Conservation (phyloP, 2,329 filamentous ascomycete species). For the Hypocreales sp. region DNA sequence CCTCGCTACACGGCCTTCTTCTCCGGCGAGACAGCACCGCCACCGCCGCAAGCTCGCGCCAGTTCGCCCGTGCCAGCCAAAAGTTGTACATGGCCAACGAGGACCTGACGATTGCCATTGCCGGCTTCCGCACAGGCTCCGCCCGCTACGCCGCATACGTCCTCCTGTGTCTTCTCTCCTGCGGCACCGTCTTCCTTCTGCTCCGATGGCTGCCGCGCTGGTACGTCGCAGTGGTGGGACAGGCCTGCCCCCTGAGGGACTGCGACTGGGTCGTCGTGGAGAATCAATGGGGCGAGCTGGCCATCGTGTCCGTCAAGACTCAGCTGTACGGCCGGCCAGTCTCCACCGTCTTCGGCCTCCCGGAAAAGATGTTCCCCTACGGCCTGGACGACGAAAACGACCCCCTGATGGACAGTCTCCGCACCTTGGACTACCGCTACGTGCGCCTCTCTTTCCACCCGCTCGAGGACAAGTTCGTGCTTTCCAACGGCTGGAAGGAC, state of each 20-base stretch:
- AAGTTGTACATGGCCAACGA: constrained; percentile 90
- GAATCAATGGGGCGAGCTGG: constrained; percentile 94
- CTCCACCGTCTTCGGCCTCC: constrained; percentile 50
- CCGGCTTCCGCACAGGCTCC: constrained; percentile 70
- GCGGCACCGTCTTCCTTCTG: constrained; percentile 69
- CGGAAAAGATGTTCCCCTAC: constrained; percentile 42
- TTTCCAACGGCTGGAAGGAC: constrained; percentile 88
- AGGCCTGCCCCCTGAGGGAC: constrained; percentile 48
- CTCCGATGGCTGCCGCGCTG: constrained; percentile 83
- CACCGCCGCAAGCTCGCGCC: constrained; percentile 50
- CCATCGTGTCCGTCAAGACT: constrained; percentile 51
- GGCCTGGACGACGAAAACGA: constrained; percentile 48
- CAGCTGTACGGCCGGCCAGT: constrained; percentile 37
- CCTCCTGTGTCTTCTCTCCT: constrained; percentile 52
- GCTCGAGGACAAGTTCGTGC: constrained; percentile 71
- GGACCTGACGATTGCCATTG: constrained; percentile 84
- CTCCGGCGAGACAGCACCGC: constrained; percentile 54
- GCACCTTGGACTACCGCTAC: constrained; percentile 82
- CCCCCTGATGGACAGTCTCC: constrained; percentile 59
- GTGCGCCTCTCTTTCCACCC: constrained; percentile 88
- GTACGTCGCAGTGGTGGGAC: constrained; percentile 64
- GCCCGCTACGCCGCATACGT: constrained; percentile 56
- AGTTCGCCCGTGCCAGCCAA: constrained; percentile 56
- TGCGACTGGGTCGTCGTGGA: constrained; percentile 91
- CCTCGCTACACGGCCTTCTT: constrained; percentile 46